Conservation (phyloP, 148 eudicot genomes). For the Arbutus unedo region DNA sequence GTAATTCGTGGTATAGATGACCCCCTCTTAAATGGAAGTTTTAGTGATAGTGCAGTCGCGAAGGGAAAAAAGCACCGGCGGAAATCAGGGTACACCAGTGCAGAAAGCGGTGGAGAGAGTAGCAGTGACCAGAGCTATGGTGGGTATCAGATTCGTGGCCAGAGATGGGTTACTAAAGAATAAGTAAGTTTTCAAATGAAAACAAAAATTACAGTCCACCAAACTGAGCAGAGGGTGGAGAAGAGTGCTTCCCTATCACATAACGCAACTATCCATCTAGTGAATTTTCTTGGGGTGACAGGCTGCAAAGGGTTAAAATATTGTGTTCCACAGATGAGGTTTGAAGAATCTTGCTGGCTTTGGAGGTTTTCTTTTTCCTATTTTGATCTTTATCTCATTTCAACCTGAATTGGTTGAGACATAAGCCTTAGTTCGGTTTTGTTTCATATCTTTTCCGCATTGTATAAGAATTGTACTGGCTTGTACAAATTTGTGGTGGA, state of each 20-base stretch:
- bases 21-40: constrained; percentile 84
- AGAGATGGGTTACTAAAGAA: constrained; percentile 87
- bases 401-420: neutral
- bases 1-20: constrained; percentile 92
- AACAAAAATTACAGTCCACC: neutral
- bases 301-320: neutral
- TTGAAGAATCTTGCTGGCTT: neutral
- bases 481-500: neutral
- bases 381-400: neutral
- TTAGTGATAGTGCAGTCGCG: constrained; percentile 64
- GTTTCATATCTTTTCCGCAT: neutral
- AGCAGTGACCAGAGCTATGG: constrained; percentile 72
- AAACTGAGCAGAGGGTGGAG: neutral
- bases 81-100: constrained; percentile 79
- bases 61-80: constrained; percentile 60
- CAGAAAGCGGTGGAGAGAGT: constrained; percentile 98
- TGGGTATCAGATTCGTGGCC: constrained; percentile 70
- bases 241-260: neutral
- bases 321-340: neutral
- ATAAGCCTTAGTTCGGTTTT: neutral
- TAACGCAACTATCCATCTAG: neutral
- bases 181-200: constrained; percentile 19
- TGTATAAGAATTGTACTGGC: neutral
- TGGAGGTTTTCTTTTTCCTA: neutral
- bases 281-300: neutral